Base-by-base conservation (phyloP, 768 basidiomycete genomes). In the Scleroderma bovista region DNA sequence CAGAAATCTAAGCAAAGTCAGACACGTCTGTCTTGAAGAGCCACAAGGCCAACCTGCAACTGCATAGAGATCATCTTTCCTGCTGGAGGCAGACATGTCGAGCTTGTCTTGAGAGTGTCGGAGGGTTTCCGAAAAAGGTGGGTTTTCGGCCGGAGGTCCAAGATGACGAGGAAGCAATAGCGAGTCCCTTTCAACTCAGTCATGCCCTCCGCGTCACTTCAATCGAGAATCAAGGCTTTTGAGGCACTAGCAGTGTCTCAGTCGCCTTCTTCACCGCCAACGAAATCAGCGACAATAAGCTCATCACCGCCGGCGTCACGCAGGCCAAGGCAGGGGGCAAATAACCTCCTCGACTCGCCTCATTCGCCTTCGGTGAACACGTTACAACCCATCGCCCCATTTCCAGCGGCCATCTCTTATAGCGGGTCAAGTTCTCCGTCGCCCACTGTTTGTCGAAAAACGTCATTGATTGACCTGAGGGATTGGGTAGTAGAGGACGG, bases 401-500 rank as follows among this genome's bases (percentile, higher is more conserved):
- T 69, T 26, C 63, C 69, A 3, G 65, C 69, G 3, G 56, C 60
- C 15, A 38, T 53, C 31, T 49, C 53, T 17, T 50, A 58, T 48
- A 57, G 36, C 40, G 52, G 55, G 42, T 67, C 67, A 36, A 54
- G 55, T 31, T 78, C 80, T 2, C 72, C 77, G 4, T 78, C 80
- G 1, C 75, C 78, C 0, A 72, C 74, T 11, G 51, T 69, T 26
- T 52, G 55, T 39, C 69, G 75, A 31, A 82, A 77, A 60, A 71
- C 80, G 0, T 86, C 86, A 32, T 70, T 86, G 46, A 78, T 86
- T 55, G 85, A 88, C 66, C 72, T 88, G 51, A 77, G 76, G 50
- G 86, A 88, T 63, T 87, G 85, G 84, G 76, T 85, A 47, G 70
- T 85, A 47, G 84, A 83, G 43, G 81, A 83, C 54, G 80, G 77